Evolutionary conservation across 495 filamentous ascomycete species (phyloP).

Genomic region (Lasiosphaeria hispida): DNA sequence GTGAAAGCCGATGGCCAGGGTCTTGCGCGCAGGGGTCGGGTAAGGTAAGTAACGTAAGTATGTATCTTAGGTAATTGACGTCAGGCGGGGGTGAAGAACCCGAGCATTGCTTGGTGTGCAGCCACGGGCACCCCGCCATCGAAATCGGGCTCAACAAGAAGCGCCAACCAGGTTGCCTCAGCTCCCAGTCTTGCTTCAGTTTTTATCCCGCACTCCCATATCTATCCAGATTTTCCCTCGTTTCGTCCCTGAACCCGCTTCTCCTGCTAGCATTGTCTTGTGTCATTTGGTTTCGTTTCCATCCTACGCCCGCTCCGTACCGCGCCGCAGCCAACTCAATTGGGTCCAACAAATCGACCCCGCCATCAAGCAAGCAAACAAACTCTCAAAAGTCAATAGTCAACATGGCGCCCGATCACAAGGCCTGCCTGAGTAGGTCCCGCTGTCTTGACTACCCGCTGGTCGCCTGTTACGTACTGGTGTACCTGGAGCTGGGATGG

Average conservation of each 20-base stretch:
- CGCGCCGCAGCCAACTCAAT: neutral
- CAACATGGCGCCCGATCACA: constrained; percentile 82
- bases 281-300: neutral
- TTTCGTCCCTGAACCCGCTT: constrained; percentile 2
- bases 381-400: neutral
- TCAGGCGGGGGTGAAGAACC: constrained; percentile 22
- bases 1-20: neutral
- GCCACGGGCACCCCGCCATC: constrained; percentile 26
- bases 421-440: constrained; percentile 84
- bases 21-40: neutral
- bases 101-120: neutral
- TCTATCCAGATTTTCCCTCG: constrained; percentile 13
- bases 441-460: constrained; percentile 44
- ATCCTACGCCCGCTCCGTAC: neutral
- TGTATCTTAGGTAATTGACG: constrained; percentile 8
- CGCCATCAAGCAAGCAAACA: constrained; percentile 7
- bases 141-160: constrained; percentile 15
- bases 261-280: neutral
- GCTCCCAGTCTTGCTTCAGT: constrained; percentile 17
- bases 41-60: too few relatives aligned
- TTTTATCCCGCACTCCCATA: constrained; percentile 28
- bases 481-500: constrained; percentile 53
- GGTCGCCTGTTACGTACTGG: constrained; percentile 42
- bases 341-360: neutral
- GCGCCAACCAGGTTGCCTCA: neutral